A percentile compares a stretch with the other conserved stretches of the same genome.
Conservation (phyloP, 2,329 filamentous ascomycete species). For the Pezicula rhizophila region DNA sequence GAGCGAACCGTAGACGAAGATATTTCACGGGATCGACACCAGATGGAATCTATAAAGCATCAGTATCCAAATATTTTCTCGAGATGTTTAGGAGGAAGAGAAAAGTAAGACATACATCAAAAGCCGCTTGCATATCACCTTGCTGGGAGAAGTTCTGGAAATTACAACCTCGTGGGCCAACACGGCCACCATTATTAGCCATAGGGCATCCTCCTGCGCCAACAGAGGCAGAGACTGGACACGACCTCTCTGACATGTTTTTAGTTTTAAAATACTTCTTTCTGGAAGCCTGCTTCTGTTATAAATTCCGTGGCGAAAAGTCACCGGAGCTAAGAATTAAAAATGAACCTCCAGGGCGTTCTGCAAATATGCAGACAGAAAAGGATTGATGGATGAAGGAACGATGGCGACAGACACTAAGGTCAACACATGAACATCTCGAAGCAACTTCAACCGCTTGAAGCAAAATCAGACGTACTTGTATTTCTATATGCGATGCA, state of each 20-base stretch:
- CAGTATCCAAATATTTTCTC: slow-evolving; percentile 3
- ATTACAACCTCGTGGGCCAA: slow-evolving; percentile 28
- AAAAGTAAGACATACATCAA: slow-evolving; percentile 27
- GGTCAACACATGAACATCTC: not conserved
- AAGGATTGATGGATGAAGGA: slow-evolving; percentile 1
- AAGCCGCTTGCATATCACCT: slow-evolving; percentile 28
- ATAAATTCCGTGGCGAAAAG: not conserved
- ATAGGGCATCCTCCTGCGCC: slow-evolving; percentile 11
- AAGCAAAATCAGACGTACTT: not conserved
- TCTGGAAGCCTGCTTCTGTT: not conserved
- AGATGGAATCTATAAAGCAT: slow-evolving; percentile 32
- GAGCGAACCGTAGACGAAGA: slow-evolving; percentile 34
- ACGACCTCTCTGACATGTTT: slow-evolving; percentile 17
- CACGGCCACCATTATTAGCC: slow-evolving; percentile 9
- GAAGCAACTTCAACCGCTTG: not conserved
- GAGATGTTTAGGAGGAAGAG: not conserved
- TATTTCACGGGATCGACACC: slow-evolving; percentile 40
- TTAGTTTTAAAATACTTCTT: not conserved
- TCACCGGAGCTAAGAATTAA: slow-evolving; percentile 5
- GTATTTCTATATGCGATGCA: not conserved
- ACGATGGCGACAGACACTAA: not conserved
- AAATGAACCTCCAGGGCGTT: not conserved
- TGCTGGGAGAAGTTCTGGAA: slow-evolving; percentile 27
- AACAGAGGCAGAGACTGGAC: slow-evolving; percentile 13
- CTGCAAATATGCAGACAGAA: not conserved